Percentiles rank a stretch among this genome's conserved stretches.
These are phyloP conservation scores for Scolecobasidium constrictum DNA, from an alignment of 2,329 filamentous ascomycete genomes.

Conservation along the genomic window DNA sequence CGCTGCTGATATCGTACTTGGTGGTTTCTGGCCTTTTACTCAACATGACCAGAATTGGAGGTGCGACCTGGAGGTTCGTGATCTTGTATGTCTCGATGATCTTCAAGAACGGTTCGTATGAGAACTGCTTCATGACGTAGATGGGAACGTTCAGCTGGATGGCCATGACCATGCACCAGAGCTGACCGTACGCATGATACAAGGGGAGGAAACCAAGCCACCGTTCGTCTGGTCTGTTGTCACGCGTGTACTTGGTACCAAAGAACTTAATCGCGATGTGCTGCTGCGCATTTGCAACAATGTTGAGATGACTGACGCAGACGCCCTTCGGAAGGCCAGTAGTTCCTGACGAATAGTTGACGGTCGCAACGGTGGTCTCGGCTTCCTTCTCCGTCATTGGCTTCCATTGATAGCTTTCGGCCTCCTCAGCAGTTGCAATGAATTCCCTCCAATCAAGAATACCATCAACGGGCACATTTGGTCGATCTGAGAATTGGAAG, in stretches of 20 bases:
- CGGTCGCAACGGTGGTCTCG: slow-evolving; percentile 26
- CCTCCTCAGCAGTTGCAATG: slow-evolving; percentile 18
- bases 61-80: slow-evolving; percentile 29
- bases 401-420: slow-evolving; percentile 18
- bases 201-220: slow-evolving; percentile 37
- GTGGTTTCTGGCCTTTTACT: slow-evolving; percentile 30
- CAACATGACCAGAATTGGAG: slow-evolving; percentile 33
- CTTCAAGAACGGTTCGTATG: slow-evolving; percentile 27
- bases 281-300: slow-evolving; percentile 41
- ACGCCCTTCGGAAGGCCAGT: slow-evolving; percentile 43
- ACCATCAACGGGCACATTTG: slow-evolving; percentile 16
- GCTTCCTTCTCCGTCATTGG: slow-evolving; percentile 18
- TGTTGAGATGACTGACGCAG: slow-evolving; percentile 37
- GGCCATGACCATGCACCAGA: slow-evolving; percentile 29
- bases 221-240: slow-evolving; percentile 32
- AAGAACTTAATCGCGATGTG: slow-evolving; percentile 35
- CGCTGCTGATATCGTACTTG: slow-evolving; percentile 28
- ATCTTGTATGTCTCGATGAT: slow-evolving; percentile 26
- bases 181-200: slow-evolving; percentile 37
- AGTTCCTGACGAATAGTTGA: slow-evolving; percentile 43
- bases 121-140: slow-evolving; percentile 31
- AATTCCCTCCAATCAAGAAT: slow-evolving; percentile 22
- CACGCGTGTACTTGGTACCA: slow-evolving; percentile 27
- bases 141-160: slow-evolving; percentile 34
- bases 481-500: slow-evolving; percentile 22